These are phyloP conservation scores for Sisymbrium altissimum DNA, from an alignment of 345 rosid genomes.

Conservation along the genomic window DNA sequence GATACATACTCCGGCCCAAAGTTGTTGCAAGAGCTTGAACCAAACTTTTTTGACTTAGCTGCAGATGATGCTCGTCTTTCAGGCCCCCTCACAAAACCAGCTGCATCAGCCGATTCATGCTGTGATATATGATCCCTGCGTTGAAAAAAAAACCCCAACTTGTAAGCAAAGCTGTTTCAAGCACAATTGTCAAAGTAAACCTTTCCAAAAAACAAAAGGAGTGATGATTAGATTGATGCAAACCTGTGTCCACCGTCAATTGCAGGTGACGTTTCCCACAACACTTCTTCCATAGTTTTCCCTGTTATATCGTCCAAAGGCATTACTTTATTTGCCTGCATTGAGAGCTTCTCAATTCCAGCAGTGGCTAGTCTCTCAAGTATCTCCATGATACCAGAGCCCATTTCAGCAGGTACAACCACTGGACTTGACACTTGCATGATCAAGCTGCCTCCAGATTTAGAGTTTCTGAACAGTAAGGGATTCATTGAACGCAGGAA, in stretches of 20 bases:
- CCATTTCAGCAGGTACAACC: slow-evolving; percentile 97
- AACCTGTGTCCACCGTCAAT: slow-evolving; percentile 61
- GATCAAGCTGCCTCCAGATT: slow-evolving; percentile 70
- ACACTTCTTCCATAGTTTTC: slow-evolving; percentile 77
- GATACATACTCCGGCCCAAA: slow-evolving; percentile 70
- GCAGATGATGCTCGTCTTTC: slow-evolving; percentile 38
- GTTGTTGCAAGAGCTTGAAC: slow-evolving; percentile 39
- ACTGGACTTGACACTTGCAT: slow-evolving; percentile 97
- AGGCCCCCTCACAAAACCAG: slow-evolving; percentile 33
- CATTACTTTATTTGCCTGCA: slow-evolving; percentile 89
- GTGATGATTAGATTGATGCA: slow-evolving; percentile 22
- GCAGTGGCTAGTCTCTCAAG: slow-evolving; percentile 70
- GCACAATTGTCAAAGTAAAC: not conserved
- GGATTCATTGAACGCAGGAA: slow-evolving; percentile 85
- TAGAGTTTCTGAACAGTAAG: slow-evolving; percentile 53
- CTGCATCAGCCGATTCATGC: slow-evolving; percentile 37
- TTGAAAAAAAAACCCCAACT: slow-evolving; percentile 24
- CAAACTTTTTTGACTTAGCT: slow-evolving; percentile 36
- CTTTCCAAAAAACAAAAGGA: not conserved
- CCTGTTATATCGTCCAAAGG: slow-evolving; percentile 93
- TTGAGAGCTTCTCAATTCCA: slow-evolving; percentile 93
- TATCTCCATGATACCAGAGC: slow-evolving; percentile 68
- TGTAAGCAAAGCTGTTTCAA: slow-evolving; percentile 1
- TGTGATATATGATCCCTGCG: slow-evolving; percentile 51
- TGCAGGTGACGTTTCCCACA: slow-evolving; percentile 67